Evolutionary conservation across 495 filamentous ascomycete species (phyloP), one percentile per base, ranked within the genome.

Genomic region (Darksidea phi): DNA sequence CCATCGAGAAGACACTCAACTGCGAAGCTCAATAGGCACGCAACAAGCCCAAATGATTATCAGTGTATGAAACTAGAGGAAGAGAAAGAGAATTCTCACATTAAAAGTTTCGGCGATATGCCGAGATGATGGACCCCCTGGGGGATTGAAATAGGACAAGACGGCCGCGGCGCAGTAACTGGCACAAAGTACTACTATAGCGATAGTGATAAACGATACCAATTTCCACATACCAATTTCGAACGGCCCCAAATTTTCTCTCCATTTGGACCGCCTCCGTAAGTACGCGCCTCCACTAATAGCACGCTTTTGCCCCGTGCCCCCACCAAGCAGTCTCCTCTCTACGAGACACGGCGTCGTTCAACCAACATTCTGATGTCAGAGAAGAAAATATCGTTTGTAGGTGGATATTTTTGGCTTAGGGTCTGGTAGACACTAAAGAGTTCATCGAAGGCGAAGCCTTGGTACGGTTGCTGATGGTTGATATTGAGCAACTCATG

Each of bases 211-310:
- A 36, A 42, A 56, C 8, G n/a, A 43, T 11, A 61, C 23, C 58
- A 61, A 48, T 5, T 5, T 37, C 7, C 48, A 17, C 17, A 38
- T 48, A 2, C 21, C 28, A 15, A 56, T 51, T 6, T 24, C 26
- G 34, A 59, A 49, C 25, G 10, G 2, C 47, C 15, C 46, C 20
- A 41, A 13, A 11, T 25, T 12, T 4, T 28, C 18, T 36, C 49
- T 42, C 59, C 59, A 62, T 25, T 62, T 62, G 5, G 12, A 26
- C 10, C 51, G 52, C 24, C 32, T 48, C 52, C 59, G 56, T 13
- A 7, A 50, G 15, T 48, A 51, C 15, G 50, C 32, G 0, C 52
- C 59, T 20, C 59, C 59, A 36, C 43, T 3, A n/a, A 43, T 17
- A 6, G 59, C 59, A 23, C 59, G 41, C 1, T 55, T 23, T 36